These are phyloP conservation scores for Decorospora gaudefroyi DNA, from an alignment of 2,329 filamentous ascomycete genomes.

Conservation along the genomic window DNA sequence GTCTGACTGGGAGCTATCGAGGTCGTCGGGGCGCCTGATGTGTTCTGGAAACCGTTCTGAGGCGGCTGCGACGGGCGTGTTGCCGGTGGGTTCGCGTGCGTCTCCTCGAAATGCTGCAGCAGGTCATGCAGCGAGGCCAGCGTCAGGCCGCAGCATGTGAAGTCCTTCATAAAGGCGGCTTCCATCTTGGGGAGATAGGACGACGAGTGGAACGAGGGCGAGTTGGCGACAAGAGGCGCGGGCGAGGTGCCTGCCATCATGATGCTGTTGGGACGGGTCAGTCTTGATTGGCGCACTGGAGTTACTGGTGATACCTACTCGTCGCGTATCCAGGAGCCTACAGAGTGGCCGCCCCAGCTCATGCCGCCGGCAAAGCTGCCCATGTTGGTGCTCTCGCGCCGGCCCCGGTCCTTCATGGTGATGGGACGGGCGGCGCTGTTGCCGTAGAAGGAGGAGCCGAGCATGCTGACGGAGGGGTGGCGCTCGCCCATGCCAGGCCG, in stretches of 20 bases:
- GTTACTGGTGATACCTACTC: slow-evolving; percentile 70
- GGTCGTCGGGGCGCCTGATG: slow-evolving; percentile 35
- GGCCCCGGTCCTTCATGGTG: slow-evolving; percentile 60
- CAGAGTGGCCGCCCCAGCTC: slow-evolving; percentile 96
- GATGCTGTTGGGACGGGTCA: slow-evolving; percentile 64
- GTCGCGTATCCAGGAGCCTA: slow-evolving; percentile 95
- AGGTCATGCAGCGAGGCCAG: slow-evolving; percentile 92
- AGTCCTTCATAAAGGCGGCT: slow-evolving; percentile 97
- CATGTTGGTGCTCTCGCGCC: slow-evolving; percentile 64
- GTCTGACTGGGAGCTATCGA: slow-evolving; percentile 53
- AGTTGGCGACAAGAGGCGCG: slow-evolving; percentile 73
- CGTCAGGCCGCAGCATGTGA: slow-evolving; percentile 89
- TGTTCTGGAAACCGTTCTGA: slow-evolving; percentile 49
- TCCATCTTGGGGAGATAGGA: slow-evolving; percentile 96
- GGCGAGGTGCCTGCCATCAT: slow-evolving; percentile 97
- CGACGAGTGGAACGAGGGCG: slow-evolving; percentile 94
- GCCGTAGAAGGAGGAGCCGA: slow-evolving; percentile 58
- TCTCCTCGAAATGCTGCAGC: slow-evolving; percentile 94
- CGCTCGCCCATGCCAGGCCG: slow-evolving; percentile 49
- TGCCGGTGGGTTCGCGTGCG: slow-evolving; percentile 74
- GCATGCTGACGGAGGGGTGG: slow-evolving; percentile 60
- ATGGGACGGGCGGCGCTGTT: slow-evolving; percentile 62
- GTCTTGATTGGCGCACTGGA: slow-evolving; percentile 15
- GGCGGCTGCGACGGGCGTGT: slow-evolving; percentile 56
- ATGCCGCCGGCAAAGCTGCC: slow-evolving; percentile 74